A percentile compares a stretch with the other conserved stretches of the same genome.
phyloP scores from a whole-genome alignment of 2,329 filamentous ascomycete species.

The Xenoacremonium recifei region DNA sequence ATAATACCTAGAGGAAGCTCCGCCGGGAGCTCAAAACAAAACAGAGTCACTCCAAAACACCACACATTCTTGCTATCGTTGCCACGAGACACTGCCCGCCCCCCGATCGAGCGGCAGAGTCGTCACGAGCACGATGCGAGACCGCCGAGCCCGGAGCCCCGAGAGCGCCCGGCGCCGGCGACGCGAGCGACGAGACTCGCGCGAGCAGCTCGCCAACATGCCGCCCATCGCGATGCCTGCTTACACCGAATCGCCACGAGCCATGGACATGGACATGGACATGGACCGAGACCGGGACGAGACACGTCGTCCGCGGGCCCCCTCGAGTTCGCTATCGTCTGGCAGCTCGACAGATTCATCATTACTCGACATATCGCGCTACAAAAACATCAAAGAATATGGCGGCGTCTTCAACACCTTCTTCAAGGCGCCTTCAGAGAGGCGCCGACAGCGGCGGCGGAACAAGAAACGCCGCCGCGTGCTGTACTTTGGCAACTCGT shows the following conservation, averaged over 20 bases:
- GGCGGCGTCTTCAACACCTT: constrained; percentile 61
- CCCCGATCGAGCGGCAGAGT: constrained; percentile 28
- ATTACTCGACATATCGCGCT: constrained; percentile 64
- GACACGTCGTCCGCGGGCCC: constrained; percentile 26
- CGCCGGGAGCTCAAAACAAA: constrained; percentile 27
- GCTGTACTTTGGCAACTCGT: constrained; percentile 60
- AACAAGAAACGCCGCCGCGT: constrained; percentile 51
- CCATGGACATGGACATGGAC: too few species aligned
- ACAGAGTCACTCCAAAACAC: constrained; percentile 25
- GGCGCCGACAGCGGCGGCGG: constrained; percentile 38
- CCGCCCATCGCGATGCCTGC: constrained; percentile 15
- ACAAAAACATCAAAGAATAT: constrained; percentile 43
- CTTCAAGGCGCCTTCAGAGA: constrained; percentile 60
- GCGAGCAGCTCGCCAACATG: constrained; percentile 23
- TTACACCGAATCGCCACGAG: constrained; percentile 17
- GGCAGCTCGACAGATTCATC: constrained; percentile 56
- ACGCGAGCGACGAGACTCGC: constrained; percentile 32
- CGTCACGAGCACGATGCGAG: constrained; percentile 51
- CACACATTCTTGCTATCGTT: too few species aligned
- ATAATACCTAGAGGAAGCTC: constrained; percentile 16
- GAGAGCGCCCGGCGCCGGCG: constrained; percentile 53
- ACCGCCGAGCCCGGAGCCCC: constrained; percentile 55
- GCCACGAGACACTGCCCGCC: too few species aligned
- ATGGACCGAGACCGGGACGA: too few species aligned
- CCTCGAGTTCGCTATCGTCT: constrained; percentile 39